Percentiles rank a stretch among this genome's conserved stretches.
phyloP scores from a whole-genome alignment of 371 early-diverging fungal genomes.

The Mortierella sp. region DNA sequence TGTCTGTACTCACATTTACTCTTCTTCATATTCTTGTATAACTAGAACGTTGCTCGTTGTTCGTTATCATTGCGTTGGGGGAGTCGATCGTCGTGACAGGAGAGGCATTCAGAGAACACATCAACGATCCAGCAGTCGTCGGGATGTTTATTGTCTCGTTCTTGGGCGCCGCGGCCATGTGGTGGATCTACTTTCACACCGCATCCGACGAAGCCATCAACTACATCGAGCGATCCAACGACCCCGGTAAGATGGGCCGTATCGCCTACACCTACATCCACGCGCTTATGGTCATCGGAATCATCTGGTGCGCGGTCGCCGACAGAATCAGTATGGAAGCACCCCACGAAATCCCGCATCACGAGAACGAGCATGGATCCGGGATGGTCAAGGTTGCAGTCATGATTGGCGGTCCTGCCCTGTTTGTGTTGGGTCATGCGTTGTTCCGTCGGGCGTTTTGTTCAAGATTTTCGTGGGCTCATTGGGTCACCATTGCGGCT shows the following conservation, averaged over 20 bases:
- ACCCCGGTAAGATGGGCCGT: constrained; percentile 52
- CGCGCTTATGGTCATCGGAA: constrained; percentile 47
- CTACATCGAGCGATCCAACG: constrained; percentile 27
- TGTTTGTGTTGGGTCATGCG: constrained; percentile 50
- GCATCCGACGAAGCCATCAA: constrained; percentile 35
- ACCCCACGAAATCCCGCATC: constrained; percentile 27
- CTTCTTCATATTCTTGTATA: neutral
- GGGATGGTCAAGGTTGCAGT: constrained; percentile 27
- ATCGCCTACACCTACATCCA: constrained; percentile 48
- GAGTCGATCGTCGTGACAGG: constrained; percentile 53
- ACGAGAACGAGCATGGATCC: constrained; percentile 12
- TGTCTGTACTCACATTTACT: neutral
- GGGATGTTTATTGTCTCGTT: constrained; percentile 46
- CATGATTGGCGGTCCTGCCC: constrained; percentile 41
- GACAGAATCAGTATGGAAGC: constrained; percentile 37
- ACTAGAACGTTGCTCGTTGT: constrained; percentile 48
- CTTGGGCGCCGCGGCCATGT: constrained; percentile 38
- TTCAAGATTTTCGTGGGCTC: constrained; percentile 21
- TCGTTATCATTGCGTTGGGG: constrained; percentile 51
- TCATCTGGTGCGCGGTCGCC: constrained; percentile 49
- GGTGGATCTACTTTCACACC: constrained; percentile 56
- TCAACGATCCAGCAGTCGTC: constrained; percentile 29
- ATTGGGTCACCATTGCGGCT: constrained; percentile 21
- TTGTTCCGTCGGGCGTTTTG: constrained; percentile 43
- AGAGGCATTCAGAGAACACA: constrained; percentile 24